These are phyloP conservation scores for Colletotrichum godetiae DNA, from an alignment of 2,329 filamentous ascomycete genomes.

Conservation along the genomic window DNA sequence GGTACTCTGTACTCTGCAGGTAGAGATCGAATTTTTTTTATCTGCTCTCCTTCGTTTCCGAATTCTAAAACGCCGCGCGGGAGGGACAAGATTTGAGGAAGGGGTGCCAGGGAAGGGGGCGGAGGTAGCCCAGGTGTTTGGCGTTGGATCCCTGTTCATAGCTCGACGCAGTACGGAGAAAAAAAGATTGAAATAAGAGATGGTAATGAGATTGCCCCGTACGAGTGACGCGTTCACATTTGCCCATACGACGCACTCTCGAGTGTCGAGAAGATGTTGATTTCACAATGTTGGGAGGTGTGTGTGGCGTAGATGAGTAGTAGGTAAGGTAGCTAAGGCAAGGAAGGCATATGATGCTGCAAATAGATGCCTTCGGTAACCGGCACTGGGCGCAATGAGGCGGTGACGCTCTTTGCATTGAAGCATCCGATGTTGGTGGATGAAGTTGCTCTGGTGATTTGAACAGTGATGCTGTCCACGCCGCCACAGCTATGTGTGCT, in stretches of 20 bases:
- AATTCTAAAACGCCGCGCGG: neutral
- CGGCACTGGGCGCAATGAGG: neutral
- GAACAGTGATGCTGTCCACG: neutral
- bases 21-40: neutral
- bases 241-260: neutral
- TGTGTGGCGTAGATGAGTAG: neutral
- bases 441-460: neutral
- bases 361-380: neutral
- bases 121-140: constrained; percentile 16
- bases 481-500: too few species aligned
- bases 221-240: constrained; percentile 9
- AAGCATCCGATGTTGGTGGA: neutral
- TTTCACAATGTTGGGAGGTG: neutral
- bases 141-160: neutral
- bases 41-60: neutral
- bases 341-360: neutral
- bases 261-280: neutral
- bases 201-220: constrained; percentile 1
- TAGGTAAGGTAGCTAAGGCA: neutral
- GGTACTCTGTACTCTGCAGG: too few species aligned
- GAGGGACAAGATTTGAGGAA: neutral
- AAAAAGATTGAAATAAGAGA: constrained; percentile 1
- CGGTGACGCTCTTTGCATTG: neutral
- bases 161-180: neutral
- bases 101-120: neutral